Evolutionary conservation across 2,329 filamentous ascomycete genomes (phyloP), one percentile per base, ranked within the genome.

Genomic region (Pseudogymnoascus sp.): DNA sequence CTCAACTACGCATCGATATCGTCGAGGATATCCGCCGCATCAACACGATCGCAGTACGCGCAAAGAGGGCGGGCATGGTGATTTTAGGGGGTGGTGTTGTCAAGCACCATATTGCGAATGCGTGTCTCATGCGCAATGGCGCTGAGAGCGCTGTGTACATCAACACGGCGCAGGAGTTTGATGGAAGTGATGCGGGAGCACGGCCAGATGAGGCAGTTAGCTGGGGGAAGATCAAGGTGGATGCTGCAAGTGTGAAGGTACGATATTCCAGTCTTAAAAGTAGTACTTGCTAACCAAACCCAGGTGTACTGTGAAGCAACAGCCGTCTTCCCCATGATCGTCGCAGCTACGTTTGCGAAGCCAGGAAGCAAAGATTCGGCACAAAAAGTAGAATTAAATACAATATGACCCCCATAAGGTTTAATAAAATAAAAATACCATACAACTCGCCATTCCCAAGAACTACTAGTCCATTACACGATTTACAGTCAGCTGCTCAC

Each of bases 31-130:
- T 99, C 65, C 86, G 94, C 17, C 86, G 84, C 65, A 92, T 99
- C 75, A 99, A 99, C 77, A 95, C 90, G 12, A 86, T 97, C 65
- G 87, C 93, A 0, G 90, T 97, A 33, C 81, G 90, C 12, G 94
- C 94, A 2, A 91, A 92, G 76, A 81, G 91, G 61, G 89, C 91
- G 0, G 94, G 94, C 59, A 97, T 97, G 88, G 92, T 99, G 68
- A 91, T 99, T 62, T 80, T 99, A 0, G 94, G 94, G 0, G 94
- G 94, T 5, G 94, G 94, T 0, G 79, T 99, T n/a, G 84, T 99
- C 70, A 99, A 99, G 79, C 94, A 99, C 71, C 94, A 99, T 74
- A 97, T 99, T 72, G 92, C 94, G 60, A 99, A 99, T 74, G 94
- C 94, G 2, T 96, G 92, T 70, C 75, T 99, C 70, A 97, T 99